A percentile compares a stretch with the other conserved stretches of the same genome.
Conservation (phyloP, 495 filamentous ascomycete species). For the Penicillium argentinense region DNA sequence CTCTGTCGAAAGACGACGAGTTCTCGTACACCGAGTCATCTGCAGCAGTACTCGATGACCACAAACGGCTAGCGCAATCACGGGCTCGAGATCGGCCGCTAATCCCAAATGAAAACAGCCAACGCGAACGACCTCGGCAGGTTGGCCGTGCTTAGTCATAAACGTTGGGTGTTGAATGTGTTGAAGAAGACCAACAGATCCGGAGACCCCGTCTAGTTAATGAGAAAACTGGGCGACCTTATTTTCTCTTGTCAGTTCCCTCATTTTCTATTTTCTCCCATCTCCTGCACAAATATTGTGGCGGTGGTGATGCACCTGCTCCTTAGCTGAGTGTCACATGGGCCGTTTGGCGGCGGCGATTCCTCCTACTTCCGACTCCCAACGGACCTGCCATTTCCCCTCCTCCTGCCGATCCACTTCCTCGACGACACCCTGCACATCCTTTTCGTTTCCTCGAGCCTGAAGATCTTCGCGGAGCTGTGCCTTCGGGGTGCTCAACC, state of each 20-base stretch:
- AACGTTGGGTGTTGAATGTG: conserved; percentile 24
- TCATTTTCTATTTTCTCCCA: conserved; percentile 10
- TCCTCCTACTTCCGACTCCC: conserved; percentile 28
- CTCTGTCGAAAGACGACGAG: too few species aligned
- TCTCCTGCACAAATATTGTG: conserved; percentile 1
- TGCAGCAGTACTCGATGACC: background rate
- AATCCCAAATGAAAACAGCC: conserved; percentile 8
- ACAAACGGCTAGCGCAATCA: conserved; percentile 10
- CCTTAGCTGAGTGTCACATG: conserved; percentile 44
- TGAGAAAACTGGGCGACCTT: background rate
- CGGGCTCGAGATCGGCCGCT: conserved; percentile 20
- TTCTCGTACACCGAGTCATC: too few species aligned
- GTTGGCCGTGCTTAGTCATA: conserved; percentile 17
- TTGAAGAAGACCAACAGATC: conserved; percentile 20
- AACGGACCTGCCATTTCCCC: conserved; percentile 16
- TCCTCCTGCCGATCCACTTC: conserved; percentile 9
- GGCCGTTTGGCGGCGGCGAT: conserved; percentile 40
- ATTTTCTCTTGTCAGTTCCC: conserved; percentile 1
- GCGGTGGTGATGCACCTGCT: conserved; percentile 19
- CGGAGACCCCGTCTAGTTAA: conserved; percentile 4
- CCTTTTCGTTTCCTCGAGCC: conserved; percentile 3
- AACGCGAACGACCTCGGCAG: conserved; percentile 13
- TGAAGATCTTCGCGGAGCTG: conserved; percentile 4
- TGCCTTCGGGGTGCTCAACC: conserved; percentile 20
- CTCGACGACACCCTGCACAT: background rate